A percentile compares a stretch with the other conserved stretches of the same genome.
These are phyloP conservation scores for Microdochium trichocladiopsis DNA, from an alignment of 2,329 filamentous ascomycete species.

Conservation along the genomic window DNA sequence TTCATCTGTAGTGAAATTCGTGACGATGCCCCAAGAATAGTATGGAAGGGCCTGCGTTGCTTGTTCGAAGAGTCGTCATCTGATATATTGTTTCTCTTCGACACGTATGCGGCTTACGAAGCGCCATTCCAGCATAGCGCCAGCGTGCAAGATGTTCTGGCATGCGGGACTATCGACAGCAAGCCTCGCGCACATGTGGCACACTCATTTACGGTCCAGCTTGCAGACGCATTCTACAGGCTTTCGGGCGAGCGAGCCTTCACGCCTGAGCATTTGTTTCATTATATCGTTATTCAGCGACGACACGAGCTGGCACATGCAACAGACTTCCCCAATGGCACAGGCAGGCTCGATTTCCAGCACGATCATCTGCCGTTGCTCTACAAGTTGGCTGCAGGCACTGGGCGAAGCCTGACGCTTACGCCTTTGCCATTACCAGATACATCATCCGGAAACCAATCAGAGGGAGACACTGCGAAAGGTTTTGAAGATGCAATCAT, in stretches of 20 bases:
- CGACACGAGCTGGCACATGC: conserved; percentile 36
- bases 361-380: conserved; percentile 37
- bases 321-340: conserved; percentile 36
- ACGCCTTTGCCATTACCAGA: conserved; percentile 33
- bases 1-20: conserved; percentile 40
- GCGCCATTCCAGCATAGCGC: conserved; percentile 40
- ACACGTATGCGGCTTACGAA: conserved; percentile 53
- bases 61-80: conserved; percentile 56
- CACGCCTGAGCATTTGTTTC: conserved; percentile 46
- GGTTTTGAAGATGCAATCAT: conserved; percentile 33
- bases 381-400: conserved; percentile 48
- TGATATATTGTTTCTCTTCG: conserved; percentile 55
- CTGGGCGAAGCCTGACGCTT: conserved; percentile 44
- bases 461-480: conserved; percentile 17
- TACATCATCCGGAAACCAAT: conserved; percentile 16
- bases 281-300: conserved; percentile 42
- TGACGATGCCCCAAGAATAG: conserved; percentile 53
- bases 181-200: conserved; percentile 34
- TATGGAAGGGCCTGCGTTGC: conserved; percentile 57
- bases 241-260: conserved; percentile 48
- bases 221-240: conserved; percentile 47
- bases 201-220: conserved; percentile 51
- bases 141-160: conserved; percentile 56
- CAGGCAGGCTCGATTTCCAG: conserved; percentile 23
- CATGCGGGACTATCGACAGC: conserved; percentile 46